phyloP scores from a whole-genome alignment of 805 yeast genomes.

The Hanseniaspora lindneri region DNA sequence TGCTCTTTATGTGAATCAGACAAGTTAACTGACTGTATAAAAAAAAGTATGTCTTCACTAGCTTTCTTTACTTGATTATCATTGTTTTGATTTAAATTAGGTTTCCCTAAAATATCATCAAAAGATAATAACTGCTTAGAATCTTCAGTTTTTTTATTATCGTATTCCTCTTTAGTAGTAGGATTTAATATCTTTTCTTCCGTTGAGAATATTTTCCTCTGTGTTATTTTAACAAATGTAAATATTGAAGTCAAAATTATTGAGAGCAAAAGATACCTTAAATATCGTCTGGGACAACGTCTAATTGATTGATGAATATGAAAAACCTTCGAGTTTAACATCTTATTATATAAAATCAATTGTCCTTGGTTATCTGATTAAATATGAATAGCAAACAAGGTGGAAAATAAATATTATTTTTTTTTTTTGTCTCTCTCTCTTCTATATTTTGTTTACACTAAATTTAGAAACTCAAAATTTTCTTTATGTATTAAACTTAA shows the following conservation, averaged over 20 bases:
- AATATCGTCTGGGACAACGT: neutral
- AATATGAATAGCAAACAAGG: too few species aligned
- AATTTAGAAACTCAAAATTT: neutral
- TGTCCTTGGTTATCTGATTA: too few species aligned
- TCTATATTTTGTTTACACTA: neutral
- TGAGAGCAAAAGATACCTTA: neutral
- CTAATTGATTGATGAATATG: neutral
- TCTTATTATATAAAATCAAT: neutral
- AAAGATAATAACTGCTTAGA: constrained; percentile 4
- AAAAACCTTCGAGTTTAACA: neutral
- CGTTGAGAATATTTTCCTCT: neutral
- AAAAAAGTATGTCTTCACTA: neutral
- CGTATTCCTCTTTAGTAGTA: neutral
- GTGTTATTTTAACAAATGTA: neutral
- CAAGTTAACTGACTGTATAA: neutral
- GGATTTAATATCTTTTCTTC: neutral
- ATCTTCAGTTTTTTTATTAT: neutral
- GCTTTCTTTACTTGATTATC: neutral
- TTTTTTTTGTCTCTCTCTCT: neutral
- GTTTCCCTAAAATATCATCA: constrained; percentile 10
- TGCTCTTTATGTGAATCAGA: neutral
- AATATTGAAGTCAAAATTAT: neutral
- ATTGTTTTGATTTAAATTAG: neutral
- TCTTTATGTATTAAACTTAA: too few species aligned
- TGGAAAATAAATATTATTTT: too few species aligned